Base-by-base conservation (phyloP, 495 filamentous ascomycete species). In the Alectoria sarmentosa region DNA sequence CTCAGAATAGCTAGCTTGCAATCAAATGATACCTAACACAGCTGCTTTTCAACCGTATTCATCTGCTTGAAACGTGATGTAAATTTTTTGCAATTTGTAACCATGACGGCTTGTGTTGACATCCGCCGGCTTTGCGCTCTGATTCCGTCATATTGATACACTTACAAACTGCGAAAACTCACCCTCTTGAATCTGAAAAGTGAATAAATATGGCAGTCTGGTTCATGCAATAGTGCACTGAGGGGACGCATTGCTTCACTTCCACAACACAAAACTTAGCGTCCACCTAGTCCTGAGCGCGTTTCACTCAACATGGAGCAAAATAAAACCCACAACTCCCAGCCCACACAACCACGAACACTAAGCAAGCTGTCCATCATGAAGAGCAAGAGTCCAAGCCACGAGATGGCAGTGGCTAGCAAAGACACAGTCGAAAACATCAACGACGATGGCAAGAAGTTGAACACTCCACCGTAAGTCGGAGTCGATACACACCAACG, bases 211-310 rank as follows among this genome's bases (percentile, higher is more conserved):
- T 36, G 42, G 19, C 19, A 17, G 9, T 28, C 41, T 9, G 36
- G 37, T 13, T 13, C 11, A 23, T 9, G 30, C 59, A 19, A 8
- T 23, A 17, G 15, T 15, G 17, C 13, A 9, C 6, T 28, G 30
- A 39, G 2, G 9, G 19, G 23, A 13, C 28, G 30, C 30, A 39
- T 34, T 61, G 28, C 52, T 55, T 55, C 52, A 55, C 30, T 34
- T 55, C 6, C 11, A 55, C 30, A 55, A 55, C 52, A 55, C 52
- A 10, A 21, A 34, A 30, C 52, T 55, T 55, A 55, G 52, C 52
- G 52, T 55, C 4, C 30, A 34, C 28, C 52, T 55, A 55, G 52
- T 55, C 52, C 15, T 4, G 30, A 55, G 14, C 15, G 3, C 23
- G 36, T 34, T 55, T 21, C 14, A 8, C 30, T 34, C 30, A 36